Base-by-base conservation (phyloP, 2,329 filamentous ascomycete species). In the Ciborinia camelliae region DNA sequence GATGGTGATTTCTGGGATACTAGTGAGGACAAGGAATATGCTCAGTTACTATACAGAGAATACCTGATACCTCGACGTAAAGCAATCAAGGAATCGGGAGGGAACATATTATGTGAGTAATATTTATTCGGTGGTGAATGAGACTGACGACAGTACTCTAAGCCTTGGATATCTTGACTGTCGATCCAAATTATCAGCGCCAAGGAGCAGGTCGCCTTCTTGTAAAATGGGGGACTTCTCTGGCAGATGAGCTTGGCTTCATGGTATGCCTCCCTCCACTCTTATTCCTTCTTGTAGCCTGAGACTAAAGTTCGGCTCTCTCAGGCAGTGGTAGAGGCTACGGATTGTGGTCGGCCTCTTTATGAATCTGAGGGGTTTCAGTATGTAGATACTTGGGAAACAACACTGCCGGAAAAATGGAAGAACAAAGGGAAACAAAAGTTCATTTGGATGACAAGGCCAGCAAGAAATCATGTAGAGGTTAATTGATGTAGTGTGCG, bases 331-430 rank as follows among this genome's bases (percentile, higher is more conserved):
- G 53, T 57, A 3, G 53, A 57, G 41, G 35, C 37, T 26, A 41
- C 53, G 2, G 53, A 57, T 15, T 57, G 41, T 26, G 53, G 35
- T 41, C 53, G 53, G 6, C 20, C 10, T 12, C 28, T 57, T 4
- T 57, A 57, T 41, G 53, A 14, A 43, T 57, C 53, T 23, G 53
- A 57, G 28, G 53, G 53, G 12, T 57, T 57, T 41, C 53, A 57
- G 35, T 39, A 57, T 26, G 37, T 57, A 26, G 53, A n/a, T 6
- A 18, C 18, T 26, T 41, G n/a, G 35, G 53, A 57, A 41, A 57
- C 35, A 9, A 57, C 20, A 26, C 35, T 57, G 14, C 53, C 53
- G 4, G 35, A 28, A 23, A 57, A 43, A n/a, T 57, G 35, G 35
- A 35, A 35, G 12, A n/a, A 8, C 26, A n/a, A 35, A 41, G 53